A percentile compares a stretch with the other conserved stretches of the same genome.
phyloP scores from a whole-genome alignment of 116 monocot species.

The Zostera marina region DNA sequence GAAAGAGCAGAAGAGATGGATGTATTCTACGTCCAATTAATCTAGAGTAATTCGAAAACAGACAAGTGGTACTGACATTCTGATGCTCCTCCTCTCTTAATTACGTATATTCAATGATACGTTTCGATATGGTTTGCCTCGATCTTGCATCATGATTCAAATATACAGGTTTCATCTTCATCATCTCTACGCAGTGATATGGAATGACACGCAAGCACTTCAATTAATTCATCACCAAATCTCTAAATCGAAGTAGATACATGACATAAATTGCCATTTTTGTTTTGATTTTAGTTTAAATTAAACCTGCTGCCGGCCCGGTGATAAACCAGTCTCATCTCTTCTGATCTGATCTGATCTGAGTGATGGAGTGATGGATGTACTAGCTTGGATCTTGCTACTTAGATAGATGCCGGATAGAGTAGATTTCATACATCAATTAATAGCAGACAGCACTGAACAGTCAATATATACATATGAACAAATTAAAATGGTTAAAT shows the following conservation, averaged over 20 bases:
- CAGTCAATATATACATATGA: background rate
- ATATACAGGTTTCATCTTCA: too few species aligned
- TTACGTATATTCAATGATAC: background rate
- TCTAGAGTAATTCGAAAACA: background rate
- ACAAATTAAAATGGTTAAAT: background rate
- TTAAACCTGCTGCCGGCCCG: too few species aligned
- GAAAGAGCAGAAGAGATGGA: background rate
- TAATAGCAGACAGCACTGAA: too few species aligned
- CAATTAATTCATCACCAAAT: background rate
- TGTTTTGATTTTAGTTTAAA: background rate
- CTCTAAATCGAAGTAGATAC: slow-evolving; percentile 2
- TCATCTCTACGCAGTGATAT: slow-evolving; percentile 2
- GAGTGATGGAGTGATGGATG: too few species aligned
- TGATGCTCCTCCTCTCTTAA: background rate
- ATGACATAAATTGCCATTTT: background rate
- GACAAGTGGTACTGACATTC: slow-evolving; percentile 5
- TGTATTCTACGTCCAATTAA: too few species aligned
- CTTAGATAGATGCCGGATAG: too few species aligned
- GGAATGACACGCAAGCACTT: slow-evolving; percentile 15
- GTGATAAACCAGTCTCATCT: too few species aligned
- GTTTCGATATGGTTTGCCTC: background rate
- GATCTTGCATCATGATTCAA: too few species aligned
- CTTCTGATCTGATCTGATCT: too few species aligned
- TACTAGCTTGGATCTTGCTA: too few species aligned
- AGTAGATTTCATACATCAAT: too few species aligned